phyloP scores from a whole-genome alignment of 805 yeast genomes.

The Myxozyma neotropica region DNA sequence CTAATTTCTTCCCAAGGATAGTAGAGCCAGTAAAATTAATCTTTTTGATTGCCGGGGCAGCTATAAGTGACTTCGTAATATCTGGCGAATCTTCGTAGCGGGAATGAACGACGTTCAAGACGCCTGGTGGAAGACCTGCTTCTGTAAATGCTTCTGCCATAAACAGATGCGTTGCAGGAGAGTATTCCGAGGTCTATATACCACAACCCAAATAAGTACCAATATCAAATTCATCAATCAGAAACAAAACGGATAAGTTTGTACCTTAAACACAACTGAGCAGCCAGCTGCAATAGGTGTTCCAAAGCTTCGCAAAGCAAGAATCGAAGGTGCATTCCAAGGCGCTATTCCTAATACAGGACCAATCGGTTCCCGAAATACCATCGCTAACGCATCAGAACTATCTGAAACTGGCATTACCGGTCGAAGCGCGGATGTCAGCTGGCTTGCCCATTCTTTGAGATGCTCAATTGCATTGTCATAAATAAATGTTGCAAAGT shows the following conservation, averaged over 20 bases:
- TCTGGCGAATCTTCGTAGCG: slow-evolving; percentile 46
- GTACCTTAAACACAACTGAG: slow-evolving; percentile 66
- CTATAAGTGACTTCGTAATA: slow-evolving; percentile 69
- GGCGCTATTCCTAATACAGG: slow-evolving; percentile 86
- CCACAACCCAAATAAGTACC: background rate
- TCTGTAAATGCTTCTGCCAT: slow-evolving; percentile 65
- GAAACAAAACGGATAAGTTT: no score
- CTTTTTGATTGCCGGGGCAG: slow-evolving; percentile 73
- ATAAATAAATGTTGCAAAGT: slow-evolving; percentile 14
- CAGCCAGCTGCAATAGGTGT: slow-evolving; percentile 85
- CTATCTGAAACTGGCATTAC: slow-evolving; percentile 13
- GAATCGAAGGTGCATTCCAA: slow-evolving; percentile 84
- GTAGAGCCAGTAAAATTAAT: slow-evolving; percentile 88
- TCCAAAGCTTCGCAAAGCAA: slow-evolving; percentile 82
- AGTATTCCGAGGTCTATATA: slow-evolving; percentile 64
- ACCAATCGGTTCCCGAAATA: slow-evolving; percentile 67
- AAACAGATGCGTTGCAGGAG: slow-evolving; percentile 74
- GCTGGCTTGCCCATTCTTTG: slow-evolving; percentile 24
- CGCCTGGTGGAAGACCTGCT: slow-evolving; percentile 83
- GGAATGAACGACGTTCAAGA: slow-evolving; percentile 60
- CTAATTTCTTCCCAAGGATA: slow-evolving; percentile 71
- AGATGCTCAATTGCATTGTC: slow-evolving; percentile 11
- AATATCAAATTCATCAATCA: no score
- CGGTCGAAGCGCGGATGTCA: slow-evolving; percentile 16
- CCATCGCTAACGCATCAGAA: slow-evolving; percentile 15